A percentile compares a stretch with the other conserved stretches of the same genome.
These are phyloP conservation scores for Hyparrhenia diplandra DNA, from an alignment of 176 grass and related monocot species.

Conservation along the genomic window DNA sequence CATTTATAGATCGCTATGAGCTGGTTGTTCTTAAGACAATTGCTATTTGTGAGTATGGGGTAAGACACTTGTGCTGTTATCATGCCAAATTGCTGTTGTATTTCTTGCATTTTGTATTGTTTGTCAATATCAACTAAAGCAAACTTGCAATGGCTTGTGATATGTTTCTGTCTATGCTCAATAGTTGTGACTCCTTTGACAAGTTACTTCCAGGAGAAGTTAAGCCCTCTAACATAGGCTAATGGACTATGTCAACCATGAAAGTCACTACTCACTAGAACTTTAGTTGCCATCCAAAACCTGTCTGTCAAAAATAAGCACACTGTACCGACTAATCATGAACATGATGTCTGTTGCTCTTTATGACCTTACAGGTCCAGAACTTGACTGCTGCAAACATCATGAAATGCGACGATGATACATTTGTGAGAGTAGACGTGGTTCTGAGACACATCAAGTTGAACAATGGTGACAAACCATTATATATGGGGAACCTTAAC, in stretches of 20 bases:
- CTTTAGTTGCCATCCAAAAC: background rate
- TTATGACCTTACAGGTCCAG: conserved; percentile 54
- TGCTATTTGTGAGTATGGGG: conserved; percentile 92
- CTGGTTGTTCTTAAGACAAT: conserved; percentile 96
- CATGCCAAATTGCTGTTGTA: background rate
- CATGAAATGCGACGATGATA: conserved; percentile 96
- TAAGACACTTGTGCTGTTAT: conserved; percentile 42
- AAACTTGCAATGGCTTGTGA: conserved; percentile 5
- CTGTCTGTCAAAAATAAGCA: background rate
- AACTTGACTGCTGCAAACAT: conserved; percentile 74
- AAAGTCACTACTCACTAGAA: background rate
- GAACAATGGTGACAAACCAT: conserved; percentile 35
- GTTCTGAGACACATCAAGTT: conserved; percentile 71
- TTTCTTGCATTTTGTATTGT: conserved; percentile 9
- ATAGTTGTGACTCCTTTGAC: background rate
- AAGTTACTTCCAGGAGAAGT: conserved; percentile 12
- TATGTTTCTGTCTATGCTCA: conserved; percentile 7
- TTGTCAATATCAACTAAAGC: conserved; percentile 9
- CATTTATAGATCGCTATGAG: conserved; percentile 98
- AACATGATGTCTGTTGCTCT: conserved; percentile 17
- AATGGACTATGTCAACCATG: background rate
- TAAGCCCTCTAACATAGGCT: background rate
- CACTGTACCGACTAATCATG: conserved; percentile 4
- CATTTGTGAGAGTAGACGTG: conserved; percentile 85
- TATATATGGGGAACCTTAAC: conserved; percentile 96